Conservation (phyloP, 768 basidiomycete genomes). For the Psilocybe cubensis region DNA sequence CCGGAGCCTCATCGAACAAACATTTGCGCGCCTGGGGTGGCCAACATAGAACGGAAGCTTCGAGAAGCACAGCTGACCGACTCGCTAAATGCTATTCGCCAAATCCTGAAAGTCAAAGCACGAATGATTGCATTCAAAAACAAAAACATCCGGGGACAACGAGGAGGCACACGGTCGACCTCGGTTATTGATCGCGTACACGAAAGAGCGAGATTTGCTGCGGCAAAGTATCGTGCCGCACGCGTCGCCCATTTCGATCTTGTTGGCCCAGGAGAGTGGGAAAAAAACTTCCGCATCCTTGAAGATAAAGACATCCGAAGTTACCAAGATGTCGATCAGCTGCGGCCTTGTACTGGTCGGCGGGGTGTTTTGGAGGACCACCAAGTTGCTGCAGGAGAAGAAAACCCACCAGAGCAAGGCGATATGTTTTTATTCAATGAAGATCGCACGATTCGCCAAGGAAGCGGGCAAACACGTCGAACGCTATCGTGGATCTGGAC, state of each 20-base stretch:
- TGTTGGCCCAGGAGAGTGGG: slow-evolving; percentile 18
- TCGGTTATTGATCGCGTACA: slow-evolving; percentile 23
- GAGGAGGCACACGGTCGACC: slow-evolving; percentile 22
- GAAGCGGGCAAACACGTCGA: slow-evolving; percentile 5
- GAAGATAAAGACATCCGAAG: slow-evolving; percentile 17
- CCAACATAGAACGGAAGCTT: slow-evolving; percentile 21
- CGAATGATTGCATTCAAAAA: slow-evolving; percentile 24
- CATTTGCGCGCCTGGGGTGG: slow-evolving; percentile 7
- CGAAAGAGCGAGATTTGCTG: slow-evolving; percentile 3
- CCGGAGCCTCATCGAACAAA: not conserved
- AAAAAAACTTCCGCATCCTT: slow-evolving; percentile 8
- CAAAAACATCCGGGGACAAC: slow-evolving; percentile 25
- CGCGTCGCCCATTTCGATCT: slow-evolving; percentile 15
- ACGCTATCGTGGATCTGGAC: slow-evolving; percentile 10
- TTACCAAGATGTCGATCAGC: slow-evolving; percentile 10
- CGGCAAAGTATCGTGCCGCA: slow-evolving; percentile 19
- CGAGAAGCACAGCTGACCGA: slow-evolving; percentile 23
- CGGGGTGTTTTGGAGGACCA: slow-evolving; percentile 6
- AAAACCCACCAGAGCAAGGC: no score
- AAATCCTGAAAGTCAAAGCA: slow-evolving; percentile 21
- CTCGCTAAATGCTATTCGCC: slow-evolving; percentile 19
- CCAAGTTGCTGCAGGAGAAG: not conserved
- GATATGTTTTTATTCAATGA: slow-evolving; percentile 5
- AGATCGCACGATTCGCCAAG: not conserved
- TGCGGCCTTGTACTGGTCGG: not conserved